Base-by-base conservation (phyloP, 176 grass and related monocot genomes). In the Otatea glauca region DNA sequence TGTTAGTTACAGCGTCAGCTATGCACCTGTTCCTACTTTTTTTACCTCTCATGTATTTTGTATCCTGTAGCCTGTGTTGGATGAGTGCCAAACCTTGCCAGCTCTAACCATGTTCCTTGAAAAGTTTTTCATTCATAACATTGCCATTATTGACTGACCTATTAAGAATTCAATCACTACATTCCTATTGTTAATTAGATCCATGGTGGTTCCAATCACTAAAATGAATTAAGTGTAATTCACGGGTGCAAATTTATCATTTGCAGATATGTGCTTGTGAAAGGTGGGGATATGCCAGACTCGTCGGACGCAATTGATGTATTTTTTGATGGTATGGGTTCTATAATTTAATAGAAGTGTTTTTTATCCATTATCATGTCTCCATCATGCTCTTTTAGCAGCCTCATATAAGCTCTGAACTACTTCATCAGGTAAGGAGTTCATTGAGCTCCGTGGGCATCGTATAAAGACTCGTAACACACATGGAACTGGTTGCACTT, bases 401-500 rank as follows among this genome's bases (percentile, higher is more conserved):
- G 45, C 11, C 45, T 48, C 45, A 48, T 48, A 48, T 48, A 14
- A 48, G 45, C 45, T 79, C 32, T 73, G 67, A 81, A 7, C 16
- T 63, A 21, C 54, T 71, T 70, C 15, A 85, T 59, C 86, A 98
- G 96, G 96, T 27, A 90, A 95, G 88, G 91, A 88, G n/a, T 98
- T 87, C 68, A 75, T 92, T 63, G 93, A 89, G 69, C 76, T 98
- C 70, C 89, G 17, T 29, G 96, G 93, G 6, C 68, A 77, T 74
- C 93, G 89, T 61, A 73, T 98, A 84, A 86, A 88, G 76, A 95
- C 93, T 45, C 83, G 16, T 54, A 98, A 96, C 50, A 94, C 93
- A 51, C 96, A 98, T 75, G 96, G 96, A 85, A 98, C 96, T 24
- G 96, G 96, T 68, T 98, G 96, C 91, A 98, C 96, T 85, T 81